Evolutionary conservation across 2,329 filamentous ascomycete species (phyloP).

Genomic region (Epichloe sp.): DNA sequence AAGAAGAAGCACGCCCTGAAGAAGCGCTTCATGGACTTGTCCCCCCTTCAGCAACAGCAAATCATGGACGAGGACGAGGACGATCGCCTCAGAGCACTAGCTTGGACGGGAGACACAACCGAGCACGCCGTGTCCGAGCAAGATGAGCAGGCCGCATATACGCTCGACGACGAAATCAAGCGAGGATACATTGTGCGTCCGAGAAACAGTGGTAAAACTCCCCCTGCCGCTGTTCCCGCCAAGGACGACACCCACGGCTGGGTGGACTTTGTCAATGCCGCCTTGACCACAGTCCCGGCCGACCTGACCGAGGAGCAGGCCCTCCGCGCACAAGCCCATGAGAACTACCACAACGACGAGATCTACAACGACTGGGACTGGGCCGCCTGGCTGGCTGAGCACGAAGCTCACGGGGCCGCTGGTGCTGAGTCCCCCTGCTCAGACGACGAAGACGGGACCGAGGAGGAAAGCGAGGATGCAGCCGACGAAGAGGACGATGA

Average conservation of each 20-base stretch:
- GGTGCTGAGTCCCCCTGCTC: no score
- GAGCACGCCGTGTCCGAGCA: constrained; percentile 4
- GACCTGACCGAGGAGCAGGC: constrained; percentile 14
- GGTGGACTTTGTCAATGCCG: constrained; percentile 14
- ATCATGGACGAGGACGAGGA: constrained; percentile 25
- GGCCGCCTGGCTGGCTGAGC: constrained; percentile 10
- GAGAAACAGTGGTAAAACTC: constrained; percentile 4
- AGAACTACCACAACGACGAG: constrained; percentile 9
- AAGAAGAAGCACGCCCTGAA: constrained; percentile 31
- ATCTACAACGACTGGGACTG: constrained; percentile 11
- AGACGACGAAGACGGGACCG: background rate
- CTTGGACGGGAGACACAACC: constrained; percentile 17
- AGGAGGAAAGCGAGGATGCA: background rate
- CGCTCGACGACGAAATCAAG: constrained; percentile 20
- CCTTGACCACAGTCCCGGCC: constrained; percentile 11
- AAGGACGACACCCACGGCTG: constrained; percentile 12
- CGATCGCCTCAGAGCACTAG: constrained; percentile 21
- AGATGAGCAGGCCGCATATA: constrained; percentile 4
- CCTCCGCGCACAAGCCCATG: constrained; percentile 12
- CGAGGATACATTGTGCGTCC: constrained; percentile 18
- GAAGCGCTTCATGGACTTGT: constrained; percentile 28
- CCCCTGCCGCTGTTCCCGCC: constrained; percentile 6
- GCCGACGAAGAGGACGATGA: constrained; percentile 3
- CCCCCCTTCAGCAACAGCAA: constrained; percentile 21
- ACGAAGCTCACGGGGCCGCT: background rate